Conservation (phyloP, 257 asterid species). For the Solanum virginianum region DNA sequence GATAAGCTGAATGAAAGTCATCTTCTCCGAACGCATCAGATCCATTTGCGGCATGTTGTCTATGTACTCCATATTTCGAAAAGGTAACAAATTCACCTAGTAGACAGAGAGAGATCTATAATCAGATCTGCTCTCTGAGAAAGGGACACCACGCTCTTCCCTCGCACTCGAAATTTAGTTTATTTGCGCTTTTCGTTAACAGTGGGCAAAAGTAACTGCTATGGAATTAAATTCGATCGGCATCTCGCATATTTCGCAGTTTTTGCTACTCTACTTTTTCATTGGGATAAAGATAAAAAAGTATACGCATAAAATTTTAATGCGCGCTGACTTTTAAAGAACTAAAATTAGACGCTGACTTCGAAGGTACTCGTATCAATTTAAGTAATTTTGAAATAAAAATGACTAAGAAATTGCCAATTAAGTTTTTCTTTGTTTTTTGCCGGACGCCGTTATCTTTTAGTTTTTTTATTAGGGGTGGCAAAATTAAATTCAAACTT, state of each 20-base stretch:
- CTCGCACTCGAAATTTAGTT: neutral
- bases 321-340: neutral
- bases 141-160: neutral
- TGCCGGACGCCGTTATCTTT: no score
- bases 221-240: neutral
- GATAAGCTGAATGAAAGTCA: conserved; percentile 81
- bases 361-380: neutral
- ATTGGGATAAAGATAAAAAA: neutral
- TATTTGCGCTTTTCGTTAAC: neutral
- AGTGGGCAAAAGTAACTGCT: neutral
- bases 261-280: neutral
- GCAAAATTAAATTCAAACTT: no score
- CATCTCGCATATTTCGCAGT: neutral
- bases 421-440: no score
- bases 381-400: neutral
- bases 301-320: neutral
- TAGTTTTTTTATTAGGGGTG: no score
- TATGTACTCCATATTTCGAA: conserved; percentile 54
- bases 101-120: conserved; percentile 5
- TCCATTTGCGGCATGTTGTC: conserved; percentile 70
- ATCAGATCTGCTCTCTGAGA: neutral
- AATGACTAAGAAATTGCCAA: neutral
- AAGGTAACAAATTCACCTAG: neutral
- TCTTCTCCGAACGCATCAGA: conserved; percentile 99
- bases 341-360: neutral